phyloP scores from a whole-genome alignment of 495 filamentous ascomycete genomes.

The Talaromyces ruber region DNA sequence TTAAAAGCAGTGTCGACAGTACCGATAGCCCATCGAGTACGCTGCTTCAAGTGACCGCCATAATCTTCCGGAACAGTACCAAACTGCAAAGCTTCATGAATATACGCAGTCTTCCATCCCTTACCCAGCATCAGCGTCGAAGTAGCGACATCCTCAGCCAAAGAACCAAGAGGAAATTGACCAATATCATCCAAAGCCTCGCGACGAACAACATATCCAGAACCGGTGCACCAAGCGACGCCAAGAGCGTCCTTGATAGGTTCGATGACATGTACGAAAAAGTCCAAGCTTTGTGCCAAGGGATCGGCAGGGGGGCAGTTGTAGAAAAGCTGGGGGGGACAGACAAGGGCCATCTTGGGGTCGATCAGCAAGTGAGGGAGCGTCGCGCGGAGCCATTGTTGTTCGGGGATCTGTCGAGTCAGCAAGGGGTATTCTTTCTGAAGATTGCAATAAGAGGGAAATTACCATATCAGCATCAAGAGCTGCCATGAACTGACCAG shows the following conservation, averaged over 20 bases:
- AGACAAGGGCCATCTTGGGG: conserved; percentile 38
- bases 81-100: conserved; percentile 43
- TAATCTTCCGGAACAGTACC: conserved; percentile 42
- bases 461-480: conserved; percentile 47
- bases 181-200: conserved; percentile 42
- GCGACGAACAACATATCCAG: conserved; percentile 41
- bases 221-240: conserved; percentile 45
- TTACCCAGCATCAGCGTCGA: conserved; percentile 38
- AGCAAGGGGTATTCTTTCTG: conserved; percentile 1
- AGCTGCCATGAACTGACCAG: conserved; percentile 39
- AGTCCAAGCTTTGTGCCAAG: conserved; percentile 36
- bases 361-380: conserved; percentile 41
- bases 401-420: conserved; percentile 33
- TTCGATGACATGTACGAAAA: conserved; percentile 41
- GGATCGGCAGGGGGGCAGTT: conserved; percentile 43
- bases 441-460: background rate
- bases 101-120: conserved; percentile 43
- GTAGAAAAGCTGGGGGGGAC: conserved; percentile 48
- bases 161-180: conserved; percentile 37
- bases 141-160: conserved; percentile 44
- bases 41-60: conserved; percentile 41
- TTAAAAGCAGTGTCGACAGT: conserved; percentile 35
- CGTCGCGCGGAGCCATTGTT: conserved; percentile 41
- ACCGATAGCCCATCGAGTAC: conserved; percentile 40
- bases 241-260: conserved; percentile 41